Base-by-base conservation (phyloP, 768 basidiomycete species). In the Amyloporia xantha region DNA sequence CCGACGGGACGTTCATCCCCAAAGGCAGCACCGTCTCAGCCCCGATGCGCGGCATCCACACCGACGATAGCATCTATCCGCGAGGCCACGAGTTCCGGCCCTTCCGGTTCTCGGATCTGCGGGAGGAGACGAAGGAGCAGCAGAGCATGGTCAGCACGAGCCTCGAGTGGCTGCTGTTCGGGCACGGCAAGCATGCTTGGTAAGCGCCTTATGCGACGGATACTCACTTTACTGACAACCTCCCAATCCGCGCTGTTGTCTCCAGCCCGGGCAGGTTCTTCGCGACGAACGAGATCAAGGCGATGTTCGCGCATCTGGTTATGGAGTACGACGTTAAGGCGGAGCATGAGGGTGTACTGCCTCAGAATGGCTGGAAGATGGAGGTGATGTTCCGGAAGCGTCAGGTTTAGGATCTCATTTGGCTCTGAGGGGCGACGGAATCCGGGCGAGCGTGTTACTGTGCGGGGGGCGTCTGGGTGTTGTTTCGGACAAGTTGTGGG, bases 251-350 rank as follows among this genome's bases (percentile, higher is more conserved):
- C 11, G 17, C n/a, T 7, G 42, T 5, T 44, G 25, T 41, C 2
- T 28, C 2, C 36, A 59, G 62, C 43, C 71, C 73, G 26, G 73
- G 72, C 1, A 63, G 73, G 9, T 72, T 71, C 56, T 69, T 74
- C 44, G 70, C 71, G 1, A 63, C 67, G 2, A 66, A 59, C 41
- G 66, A 67, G 42, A 55, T 71, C 15, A 73, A 75, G 47, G 58
- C 66, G 10, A 63, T 52, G 33, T 30, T 52, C n/a, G 51, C 51
- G 25, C 46, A 52, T 42, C 42, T 72, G 13, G 42, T 74, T 1
- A 20, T 68, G 44, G 65, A 67, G 19, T 75, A 71, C 49, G 72
- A 75, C 51, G 25, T 72, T 5, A 66, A 65, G 57, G 51, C 49
- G 33, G 47, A 30, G 30, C 25, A 37, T 12, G 48, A 47, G 12